Base-by-base conservation (phyloP, 2,329 filamentous ascomycete species). In the Alternaria infectoria region DNA sequence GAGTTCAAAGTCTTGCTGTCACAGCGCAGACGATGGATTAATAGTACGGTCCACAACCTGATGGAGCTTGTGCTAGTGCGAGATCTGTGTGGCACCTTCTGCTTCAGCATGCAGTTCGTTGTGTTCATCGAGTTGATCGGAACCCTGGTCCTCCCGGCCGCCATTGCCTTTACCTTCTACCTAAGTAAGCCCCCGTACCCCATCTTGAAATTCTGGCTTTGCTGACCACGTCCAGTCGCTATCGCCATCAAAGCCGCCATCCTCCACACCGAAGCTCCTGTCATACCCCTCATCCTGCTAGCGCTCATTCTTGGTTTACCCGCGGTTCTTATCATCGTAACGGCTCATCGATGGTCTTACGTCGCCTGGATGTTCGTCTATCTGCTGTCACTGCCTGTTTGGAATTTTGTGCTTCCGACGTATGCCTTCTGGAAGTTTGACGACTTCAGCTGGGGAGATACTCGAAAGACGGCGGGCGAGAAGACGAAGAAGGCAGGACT, bases 361-460 rank as follows among this genome's bases (percentile, higher is more conserved):
- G 90, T 99, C 45, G 82, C 91, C 46, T 99, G 96, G 96, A 98
- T 99, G 96, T 79, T 96, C 46, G 96, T 98, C 80, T 99, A 99
- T 80, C 88, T 99, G 17, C 57, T 94, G 49, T 97, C 96, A 1
- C 88, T 99, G 2, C 96, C 96, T 0, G 87, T 99, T 61, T 99
- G 96, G 96, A 99, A 99, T 81, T 97, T 99, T 79, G 86, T 99
- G 40, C 89, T 99, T 9, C 96, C 96, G 0, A 88, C 89, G 8
- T 99, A 99, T 78, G 91, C 96, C 4, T 99, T 95, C 85, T 99
- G 96, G 96, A 98, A 99, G 83, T 99, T 99, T 79, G 96, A 99
- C 79, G 96, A 99, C 84, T 99, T 99, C 85, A 97, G 92, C 61
- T 99, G 96, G 96, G 96, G 96, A 75, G 96, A 99, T 68, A 99